Conservation (phyloP, 176 grass and related monocot species). For the Avena atlantica region DNA sequence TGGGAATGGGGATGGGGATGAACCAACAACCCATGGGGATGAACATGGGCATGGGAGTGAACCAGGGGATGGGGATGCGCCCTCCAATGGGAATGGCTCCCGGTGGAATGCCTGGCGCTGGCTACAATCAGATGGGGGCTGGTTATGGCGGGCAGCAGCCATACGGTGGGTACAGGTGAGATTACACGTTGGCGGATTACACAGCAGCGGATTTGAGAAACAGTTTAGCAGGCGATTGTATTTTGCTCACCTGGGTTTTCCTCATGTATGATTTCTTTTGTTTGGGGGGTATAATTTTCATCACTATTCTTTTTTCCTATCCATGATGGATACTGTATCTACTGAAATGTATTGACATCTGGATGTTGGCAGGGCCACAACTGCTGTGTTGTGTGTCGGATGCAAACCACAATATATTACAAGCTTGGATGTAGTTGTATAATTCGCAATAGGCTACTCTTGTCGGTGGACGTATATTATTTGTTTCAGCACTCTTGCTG, state of each 20-base stretch:
- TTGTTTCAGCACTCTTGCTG: slow-evolving; percentile 73
- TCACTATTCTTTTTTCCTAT: slow-evolving; percentile 54
- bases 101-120: slow-evolving; percentile 64
- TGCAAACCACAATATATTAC: slow-evolving; percentile 43
- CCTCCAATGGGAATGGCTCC: slow-evolving; percentile 68
- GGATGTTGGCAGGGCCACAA: slow-evolving; percentile 31
- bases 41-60: slow-evolving; percentile 58
- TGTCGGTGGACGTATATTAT: slow-evolving; percentile 48
- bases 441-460: slow-evolving; percentile 42
- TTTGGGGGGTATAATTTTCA: slow-evolving; percentile 54
- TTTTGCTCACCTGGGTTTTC: slow-evolving; percentile 51
- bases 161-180: slow-evolving; percentile 91
- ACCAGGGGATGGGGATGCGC: slow-evolving; percentile 76
- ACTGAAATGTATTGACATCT: slow-evolving; percentile 46
- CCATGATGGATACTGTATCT: slow-evolving; percentile 59
- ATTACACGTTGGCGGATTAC: background rate
- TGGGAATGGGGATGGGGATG: slow-evolving; percentile 61
- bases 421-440: slow-evolving; percentile 52
- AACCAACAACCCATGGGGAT: slow-evolving; percentile 56
- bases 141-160: slow-evolving; percentile 76
- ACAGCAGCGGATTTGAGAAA: slow-evolving; percentile 5
- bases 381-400: slow-evolving; percentile 52
- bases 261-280: slow-evolving; percentile 48
- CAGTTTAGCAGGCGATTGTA: slow-evolving; percentile 47
- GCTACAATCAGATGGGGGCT: slow-evolving; percentile 83